phyloP scores from a whole-genome alignment of 1,284 basidiomycete genomes.

The Moesziomyces parantarcticus region DNA sequence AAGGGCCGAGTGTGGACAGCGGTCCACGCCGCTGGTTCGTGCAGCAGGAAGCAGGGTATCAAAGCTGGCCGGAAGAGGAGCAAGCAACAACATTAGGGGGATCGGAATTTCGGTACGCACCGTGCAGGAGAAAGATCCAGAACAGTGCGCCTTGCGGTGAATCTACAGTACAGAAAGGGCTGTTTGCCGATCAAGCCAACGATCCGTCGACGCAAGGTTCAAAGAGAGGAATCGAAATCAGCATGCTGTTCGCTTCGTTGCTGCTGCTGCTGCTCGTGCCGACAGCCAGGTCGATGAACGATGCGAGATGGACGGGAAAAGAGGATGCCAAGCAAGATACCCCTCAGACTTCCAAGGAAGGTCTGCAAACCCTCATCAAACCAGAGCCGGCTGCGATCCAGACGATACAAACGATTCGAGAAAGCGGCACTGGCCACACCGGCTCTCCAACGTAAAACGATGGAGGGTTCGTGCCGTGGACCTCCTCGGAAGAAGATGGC shows the following conservation, averaged over 20 bases:
- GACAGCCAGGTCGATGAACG: constrained; percentile 7
- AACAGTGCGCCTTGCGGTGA: constrained; percentile 51
- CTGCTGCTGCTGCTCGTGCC: too few species aligned
- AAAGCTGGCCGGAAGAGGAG: constrained; percentile 15
- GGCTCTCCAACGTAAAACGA: constrained; percentile 55
- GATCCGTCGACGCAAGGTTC: constrained; percentile 4
- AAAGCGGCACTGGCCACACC: constrained; percentile 61
- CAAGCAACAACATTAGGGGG: constrained; percentile 17
- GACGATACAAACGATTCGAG: constrained; percentile 64
- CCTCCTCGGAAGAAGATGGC: constrained; percentile 63
- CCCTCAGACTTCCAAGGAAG: constrained; percentile 69
- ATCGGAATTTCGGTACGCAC: constrained; percentile 48
- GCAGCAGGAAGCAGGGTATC: constrained; percentile 7
- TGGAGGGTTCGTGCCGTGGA: constrained; percentile 66
- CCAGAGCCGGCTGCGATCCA: constrained; percentile 67
- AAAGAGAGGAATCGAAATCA: constrained; percentile 13
- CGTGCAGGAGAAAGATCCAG: constrained; percentile 49
- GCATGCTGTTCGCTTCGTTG: constrained; percentile 2
- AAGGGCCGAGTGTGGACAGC: too few species aligned
- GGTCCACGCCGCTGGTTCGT: too few species aligned
- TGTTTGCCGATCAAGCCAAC: constrained; percentile 6
- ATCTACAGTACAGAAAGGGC: constrained; percentile 44
- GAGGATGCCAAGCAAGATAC: constrained; percentile 8
- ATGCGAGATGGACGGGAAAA: constrained; percentile 9
- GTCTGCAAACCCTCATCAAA: constrained; percentile 67